These are phyloP conservation scores for Pseudogymnoascus sp. DNA, from an alignment of 2,329 filamentous ascomycete genomes.

Conservation along the genomic window DNA sequence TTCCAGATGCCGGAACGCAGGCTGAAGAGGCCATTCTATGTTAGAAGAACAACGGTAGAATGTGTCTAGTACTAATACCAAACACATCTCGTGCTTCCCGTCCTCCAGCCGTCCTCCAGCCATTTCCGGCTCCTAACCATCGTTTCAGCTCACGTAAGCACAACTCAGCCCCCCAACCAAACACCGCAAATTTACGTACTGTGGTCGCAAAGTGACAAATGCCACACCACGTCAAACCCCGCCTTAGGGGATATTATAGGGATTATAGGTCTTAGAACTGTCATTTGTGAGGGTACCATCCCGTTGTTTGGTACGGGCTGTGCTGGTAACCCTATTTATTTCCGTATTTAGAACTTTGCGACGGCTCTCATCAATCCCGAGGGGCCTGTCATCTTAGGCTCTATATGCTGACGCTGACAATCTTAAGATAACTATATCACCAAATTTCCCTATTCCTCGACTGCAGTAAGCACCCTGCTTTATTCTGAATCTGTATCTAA, in stretches of 20 bases:
- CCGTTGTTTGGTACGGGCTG: background rate
- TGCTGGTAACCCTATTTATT: constrained; percentile 3
- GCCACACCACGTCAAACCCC: background rate
- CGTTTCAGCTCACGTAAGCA: background rate
- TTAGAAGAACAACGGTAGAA: background rate
- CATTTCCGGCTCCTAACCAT: background rate
- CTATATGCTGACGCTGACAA: background rate
- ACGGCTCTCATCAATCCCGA: background rate
- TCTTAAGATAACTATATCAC: background rate
- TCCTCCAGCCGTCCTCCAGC: background rate
- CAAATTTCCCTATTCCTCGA: background rate
- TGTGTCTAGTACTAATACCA: background rate
- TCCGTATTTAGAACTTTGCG: constrained; percentile 4
- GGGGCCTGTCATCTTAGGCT: background rate
- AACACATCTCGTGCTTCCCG: background rate
- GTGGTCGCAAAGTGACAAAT: background rate
- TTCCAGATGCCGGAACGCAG: background rate
- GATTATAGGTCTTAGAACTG: background rate
- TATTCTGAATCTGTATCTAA: constrained; percentile 15
- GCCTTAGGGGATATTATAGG: background rate
- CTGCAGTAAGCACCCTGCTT: background rate
- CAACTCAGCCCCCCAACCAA: constrained; percentile 1
- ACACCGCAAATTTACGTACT: constrained; percentile 2
- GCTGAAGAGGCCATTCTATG: background rate
- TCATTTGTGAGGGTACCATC: background rate